Evolutionary conservation across 192 early-diverging fungal genomes (phyloP).

Genomic region (Coemansia sp.): DNA sequence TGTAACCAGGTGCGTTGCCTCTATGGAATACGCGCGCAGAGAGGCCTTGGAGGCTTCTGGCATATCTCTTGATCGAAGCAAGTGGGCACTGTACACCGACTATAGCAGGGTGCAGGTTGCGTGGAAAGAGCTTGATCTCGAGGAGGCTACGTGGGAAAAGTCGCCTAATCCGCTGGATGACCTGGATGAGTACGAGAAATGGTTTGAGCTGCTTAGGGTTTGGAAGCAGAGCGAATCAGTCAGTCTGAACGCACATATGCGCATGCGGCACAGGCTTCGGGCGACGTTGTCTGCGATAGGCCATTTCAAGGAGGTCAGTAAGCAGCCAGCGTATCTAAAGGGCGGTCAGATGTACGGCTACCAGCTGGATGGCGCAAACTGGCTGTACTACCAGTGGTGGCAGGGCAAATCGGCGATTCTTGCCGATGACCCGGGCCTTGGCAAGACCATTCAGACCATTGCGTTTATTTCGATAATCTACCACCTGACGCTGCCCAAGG

Average conservation of each 20-base stretch:
- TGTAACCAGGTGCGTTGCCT: not conserved
- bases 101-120: not conserved
- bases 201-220: conserved; percentile 4
- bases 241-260: conserved; percentile 18
- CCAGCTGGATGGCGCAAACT: conserved; percentile 90
- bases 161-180: not conserved
- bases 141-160: conserved; percentile 9
- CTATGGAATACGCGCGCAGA: not conserved
- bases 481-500: conserved; percentile 27
- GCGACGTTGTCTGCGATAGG: not conserved
- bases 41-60: not conserved
- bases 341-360: conserved; percentile 87
- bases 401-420: conserved; percentile 86
- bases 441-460: conserved; percentile 97
- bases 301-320: conserved; percentile 52
- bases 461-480: conserved; percentile 82
- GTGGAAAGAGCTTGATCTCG: not conserved
- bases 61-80: not conserved
- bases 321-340: conserved; percentile 73
- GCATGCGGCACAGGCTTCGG: not conserved
- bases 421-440: conserved; percentile 93
- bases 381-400: conserved; percentile 88
- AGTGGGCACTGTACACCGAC: conserved; percentile 7
- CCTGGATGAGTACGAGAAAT: not conserved
- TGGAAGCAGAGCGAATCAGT: conserved; percentile 27